Evolutionary conservation across 2,329 filamentous ascomycete species (phyloP), one percentile per base, ranked within the genome.

Genomic region (Parastagonospora avenae): DNA sequence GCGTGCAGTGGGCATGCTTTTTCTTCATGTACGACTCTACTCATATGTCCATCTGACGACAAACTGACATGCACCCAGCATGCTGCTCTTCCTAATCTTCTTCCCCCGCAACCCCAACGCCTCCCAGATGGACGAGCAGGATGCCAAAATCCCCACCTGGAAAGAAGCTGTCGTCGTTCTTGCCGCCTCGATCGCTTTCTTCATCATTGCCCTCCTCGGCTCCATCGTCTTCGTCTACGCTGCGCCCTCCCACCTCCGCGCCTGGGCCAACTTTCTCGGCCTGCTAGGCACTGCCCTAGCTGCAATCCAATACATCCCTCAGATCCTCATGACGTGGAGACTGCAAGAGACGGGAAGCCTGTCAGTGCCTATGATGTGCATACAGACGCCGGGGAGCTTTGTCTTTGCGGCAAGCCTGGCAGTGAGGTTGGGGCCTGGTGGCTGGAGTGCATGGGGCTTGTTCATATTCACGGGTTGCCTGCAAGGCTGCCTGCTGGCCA

Each of bases 331-430:
- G 45, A 99, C 94, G 0, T 95, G 90, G 76, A 83, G 80, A 45
- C 79, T 97, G 50, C 89, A 93, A 70, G 88, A 92, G 64, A 89
- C 96, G 2, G 92, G 92, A 47, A 96, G 92, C 71, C 77, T 99
- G 63, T 96, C 91, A 67, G 94, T 99, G 49, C 88, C 91, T 4
- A 97, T 97, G 89, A 97, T 99, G 92, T 89, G 90, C 70, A 96
- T 99, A 30, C 94, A 99, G 74, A 97, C 93, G 0, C 94, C 94
- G 0, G 94, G 94, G 0, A 92, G 91, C 52, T 87, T 96, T 62
- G 77, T 99, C 6, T 97, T 96, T 76, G 92, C 93, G 0, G 87
- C 83, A 10, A 97, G 92, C 71, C 77, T 99, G 37, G 91, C 88
- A 43, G 85, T 84, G 7, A 84, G 94, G 39, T 81, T 97, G 15